These are phyloP conservation scores for Tilletia walkeri DNA, from an alignment of 1,284 basidiomycete species.

Conservation along the genomic window DNA sequence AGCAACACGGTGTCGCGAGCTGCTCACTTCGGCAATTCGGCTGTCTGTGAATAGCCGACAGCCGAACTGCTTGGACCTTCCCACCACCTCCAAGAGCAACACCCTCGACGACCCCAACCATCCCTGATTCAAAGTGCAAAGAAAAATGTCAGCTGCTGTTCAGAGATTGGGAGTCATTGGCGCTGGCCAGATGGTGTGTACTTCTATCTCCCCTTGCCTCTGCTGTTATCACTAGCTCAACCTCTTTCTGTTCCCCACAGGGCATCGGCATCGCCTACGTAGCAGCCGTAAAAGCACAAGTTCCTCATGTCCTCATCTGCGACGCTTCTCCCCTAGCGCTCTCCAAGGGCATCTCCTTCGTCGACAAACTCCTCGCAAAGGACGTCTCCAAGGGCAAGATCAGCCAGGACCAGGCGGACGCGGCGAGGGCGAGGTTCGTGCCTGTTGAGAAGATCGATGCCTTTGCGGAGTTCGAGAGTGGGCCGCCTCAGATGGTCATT, in stretches of 20 bases:
- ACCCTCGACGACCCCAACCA: no score
- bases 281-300: conserved; percentile 61
- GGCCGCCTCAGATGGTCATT: conserved; percentile 82
- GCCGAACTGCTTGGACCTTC: no score
- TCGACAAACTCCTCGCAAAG: conserved; percentile 73
- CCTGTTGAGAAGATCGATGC: conserved; percentile 33
- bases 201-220: no score
- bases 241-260: no score
- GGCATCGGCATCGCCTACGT: conserved; percentile 74
- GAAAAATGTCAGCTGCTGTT: neutral
- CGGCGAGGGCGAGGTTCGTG: conserved; percentile 60
- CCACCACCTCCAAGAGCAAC: no score
- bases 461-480: conserved; percentile 58
- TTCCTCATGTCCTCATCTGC: conserved; percentile 34
- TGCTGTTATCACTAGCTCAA: no score
- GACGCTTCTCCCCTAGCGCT: conserved; percentile 62
- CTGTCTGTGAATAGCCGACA: no score
- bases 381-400: conserved; percentile 82
- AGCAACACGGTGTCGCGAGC: no score
- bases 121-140: neutral
- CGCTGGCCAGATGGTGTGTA: conserved; percentile 4
- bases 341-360: conserved; percentile 68
- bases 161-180: conserved; percentile 1
- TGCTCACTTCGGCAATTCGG: no score
- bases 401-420: conserved; percentile 68